phyloP scores from a whole-genome alignment of 2,329 filamentous ascomycete species.

The Blastomyces percursus region DNA sequence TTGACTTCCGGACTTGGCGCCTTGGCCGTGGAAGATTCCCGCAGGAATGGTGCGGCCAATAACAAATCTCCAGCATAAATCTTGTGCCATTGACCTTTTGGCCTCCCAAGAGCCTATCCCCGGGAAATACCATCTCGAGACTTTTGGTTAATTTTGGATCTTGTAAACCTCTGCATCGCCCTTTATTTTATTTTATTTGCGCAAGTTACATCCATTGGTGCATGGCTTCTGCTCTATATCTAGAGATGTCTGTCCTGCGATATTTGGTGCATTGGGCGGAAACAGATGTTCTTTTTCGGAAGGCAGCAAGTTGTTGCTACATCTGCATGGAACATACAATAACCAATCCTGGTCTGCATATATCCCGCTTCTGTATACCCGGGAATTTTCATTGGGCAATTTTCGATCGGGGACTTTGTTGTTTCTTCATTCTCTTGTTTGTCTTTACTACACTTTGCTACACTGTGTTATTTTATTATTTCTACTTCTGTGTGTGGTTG shows the following conservation, averaged over 20 bases:
- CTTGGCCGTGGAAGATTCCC: constrained; percentile 44
- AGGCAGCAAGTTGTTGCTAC: neutral
- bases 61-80: constrained; percentile 38
- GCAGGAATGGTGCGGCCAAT: constrained; percentile 35
- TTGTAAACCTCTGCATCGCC: neutral
- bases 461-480: constrained; percentile 7
- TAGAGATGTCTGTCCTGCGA: constrained; percentile 1
- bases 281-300: neutral
- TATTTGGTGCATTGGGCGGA: constrained; percentile 2
- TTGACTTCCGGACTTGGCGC: constrained; percentile 50
- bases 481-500: constrained; percentile 4
- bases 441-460: constrained; percentile 1
- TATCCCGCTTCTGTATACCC: neutral
- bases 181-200: neutral
- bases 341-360: constrained; percentile 9
- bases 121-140: neutral
- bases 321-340: neutral
- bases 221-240: neutral
- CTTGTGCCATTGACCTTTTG: constrained; percentile 7
- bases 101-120: constrained; percentile 2
- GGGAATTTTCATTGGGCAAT: neutral
- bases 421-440: constrained; percentile 1
- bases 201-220: neutral
- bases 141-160: neutral
- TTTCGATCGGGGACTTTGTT: neutral